These are phyloP conservation scores for Tricholoma flavovirens DNA, from an alignment of 768 basidiomycete species.

Conservation along the genomic window DNA sequence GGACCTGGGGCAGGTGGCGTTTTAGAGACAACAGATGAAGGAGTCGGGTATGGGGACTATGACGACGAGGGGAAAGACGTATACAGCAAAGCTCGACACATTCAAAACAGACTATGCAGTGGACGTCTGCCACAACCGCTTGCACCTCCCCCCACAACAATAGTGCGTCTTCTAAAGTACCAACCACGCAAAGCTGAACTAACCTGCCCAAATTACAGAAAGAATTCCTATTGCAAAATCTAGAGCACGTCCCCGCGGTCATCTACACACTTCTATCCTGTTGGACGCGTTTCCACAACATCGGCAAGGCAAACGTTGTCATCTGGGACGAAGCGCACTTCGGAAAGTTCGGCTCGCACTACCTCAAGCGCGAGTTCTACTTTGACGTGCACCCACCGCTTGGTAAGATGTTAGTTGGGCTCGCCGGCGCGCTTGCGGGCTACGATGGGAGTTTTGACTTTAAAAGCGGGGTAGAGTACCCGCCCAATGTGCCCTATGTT, in stretches of 20 bases:
- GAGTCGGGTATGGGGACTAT: constrained; percentile 25
- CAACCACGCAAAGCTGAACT: constrained; percentile 15
- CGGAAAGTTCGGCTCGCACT: constrained; percentile 97
- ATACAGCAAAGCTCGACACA: constrained; percentile 41
- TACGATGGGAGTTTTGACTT: constrained; percentile 93
- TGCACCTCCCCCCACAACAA: constrained; percentile 60
- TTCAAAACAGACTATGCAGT: constrained; percentile 40
- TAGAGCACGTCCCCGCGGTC: constrained; percentile 70
- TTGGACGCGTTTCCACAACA: constrained; percentile 92
- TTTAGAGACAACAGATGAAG: constrained; percentile 22
- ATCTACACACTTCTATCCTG: constrained; percentile 87
- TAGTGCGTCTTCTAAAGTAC: constrained; percentile 34
- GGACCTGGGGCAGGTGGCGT: constrained; percentile 10
- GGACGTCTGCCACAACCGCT: constrained; percentile 57
- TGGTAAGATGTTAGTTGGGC: constrained; percentile 97
- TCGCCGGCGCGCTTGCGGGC: constrained; percentile 85
- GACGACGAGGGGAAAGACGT: constrained; percentile 52
- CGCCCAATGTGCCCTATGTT: constrained; percentile 80
- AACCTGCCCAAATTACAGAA: constrained; percentile 32
- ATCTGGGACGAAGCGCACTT: constrained; percentile 99
- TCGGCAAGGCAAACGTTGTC: constrained; percentile 79
- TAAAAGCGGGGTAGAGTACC: constrained; percentile 85
- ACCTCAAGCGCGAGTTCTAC: constrained; percentile 98
- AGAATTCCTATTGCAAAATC: constrained; percentile 77
- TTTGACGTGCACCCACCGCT: constrained; percentile 99